A percentile compares a stretch with the other conserved stretches of the same genome.
Conservation (phyloP, 2,329 filamentous ascomycete genomes). For the Nannizziopsis arthrosporioides region DNA sequence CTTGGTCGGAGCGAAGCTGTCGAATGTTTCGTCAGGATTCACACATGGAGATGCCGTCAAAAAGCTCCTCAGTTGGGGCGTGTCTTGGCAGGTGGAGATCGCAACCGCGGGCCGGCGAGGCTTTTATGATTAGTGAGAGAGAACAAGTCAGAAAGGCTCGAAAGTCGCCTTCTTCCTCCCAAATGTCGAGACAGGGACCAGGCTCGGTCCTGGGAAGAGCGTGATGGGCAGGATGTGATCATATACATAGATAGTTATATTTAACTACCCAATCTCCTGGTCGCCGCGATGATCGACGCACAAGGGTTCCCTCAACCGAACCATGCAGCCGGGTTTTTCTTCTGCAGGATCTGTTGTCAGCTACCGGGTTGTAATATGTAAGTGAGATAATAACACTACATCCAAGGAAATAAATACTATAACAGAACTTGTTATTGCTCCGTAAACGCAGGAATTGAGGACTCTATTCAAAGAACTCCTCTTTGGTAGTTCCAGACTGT, state of each 20-base stretch:
- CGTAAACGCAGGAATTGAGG: too few species aligned
- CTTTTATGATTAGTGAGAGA: not conserved
- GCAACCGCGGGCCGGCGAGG: too few species aligned
- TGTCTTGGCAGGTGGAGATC: too few species aligned
- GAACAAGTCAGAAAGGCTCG: not conserved
- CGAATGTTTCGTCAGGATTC: not conserved
- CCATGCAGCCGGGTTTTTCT: slow-evolving; percentile 7
- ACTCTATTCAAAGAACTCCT: too few species aligned
- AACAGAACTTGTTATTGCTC: too few species aligned
- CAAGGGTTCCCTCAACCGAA: slow-evolving; percentile 9
- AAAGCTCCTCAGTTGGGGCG: too few species aligned
- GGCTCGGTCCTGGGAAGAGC: not conserved
- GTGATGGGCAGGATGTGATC: not conserved
- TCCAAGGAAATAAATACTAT: too few species aligned
- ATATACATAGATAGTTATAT: not conserved
- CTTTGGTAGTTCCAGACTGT: too few species aligned
- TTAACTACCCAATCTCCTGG: not conserved
- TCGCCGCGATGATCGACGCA: slow-evolving; percentile 4
- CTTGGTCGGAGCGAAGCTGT: too few species aligned
- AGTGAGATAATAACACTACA: too few species aligned
- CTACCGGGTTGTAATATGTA: too few species aligned
- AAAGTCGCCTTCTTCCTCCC: not conserved
- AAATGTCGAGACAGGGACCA: not conserved
- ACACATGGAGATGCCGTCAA: too few species aligned
- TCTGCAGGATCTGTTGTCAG: not conserved